Conservation (phyloP, 1,284 basidiomycete genomes). For the Wallemia hederae region DNA sequence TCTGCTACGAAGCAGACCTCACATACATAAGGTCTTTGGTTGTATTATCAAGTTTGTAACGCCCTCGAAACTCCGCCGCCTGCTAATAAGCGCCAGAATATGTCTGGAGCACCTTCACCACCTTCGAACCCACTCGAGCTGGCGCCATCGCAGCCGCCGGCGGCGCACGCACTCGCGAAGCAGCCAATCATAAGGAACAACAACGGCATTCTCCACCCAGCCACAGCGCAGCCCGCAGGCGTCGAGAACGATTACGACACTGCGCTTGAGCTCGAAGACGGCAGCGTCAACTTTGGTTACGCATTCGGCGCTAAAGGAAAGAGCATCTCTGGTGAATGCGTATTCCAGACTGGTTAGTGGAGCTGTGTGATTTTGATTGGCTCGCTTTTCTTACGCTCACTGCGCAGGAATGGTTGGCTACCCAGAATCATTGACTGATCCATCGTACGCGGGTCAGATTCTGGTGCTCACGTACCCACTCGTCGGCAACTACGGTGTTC, state of each 20-base stretch:
- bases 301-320: constrained; percentile 78
- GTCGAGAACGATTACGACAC: constrained; percentile 13
- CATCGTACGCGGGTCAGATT: constrained; percentile 95
- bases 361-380: constrained; percentile 1
- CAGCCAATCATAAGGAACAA: not conserved
- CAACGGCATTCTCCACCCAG: not conserved
- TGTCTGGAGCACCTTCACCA: not conserved
- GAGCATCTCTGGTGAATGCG: constrained; percentile 87
- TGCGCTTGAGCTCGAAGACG: constrained; percentile 75
- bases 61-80: not conserved
- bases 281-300: constrained; percentile 59
- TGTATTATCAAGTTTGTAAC: not conserved
- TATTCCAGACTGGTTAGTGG: constrained; percentile 86
- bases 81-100: not conserved
- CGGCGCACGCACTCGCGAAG: not conserved
- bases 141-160: not conserved
- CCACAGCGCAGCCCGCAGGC: not conserved
- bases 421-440: constrained; percentile 92
- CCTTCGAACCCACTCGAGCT: not conserved
- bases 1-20: not conserved
- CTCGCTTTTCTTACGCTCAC: constrained; percentile 2
- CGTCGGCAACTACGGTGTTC: constrained; percentile 97
- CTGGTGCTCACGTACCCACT: constrained; percentile 91
- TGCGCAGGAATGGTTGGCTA: constrained; percentile 86
- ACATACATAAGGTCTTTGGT: not conserved